Evolutionary conservation across 345 rosid genomes (phyloP), one percentile per base, ranked within the genome.

Genomic region (Hibiscus tridactylites): DNA sequence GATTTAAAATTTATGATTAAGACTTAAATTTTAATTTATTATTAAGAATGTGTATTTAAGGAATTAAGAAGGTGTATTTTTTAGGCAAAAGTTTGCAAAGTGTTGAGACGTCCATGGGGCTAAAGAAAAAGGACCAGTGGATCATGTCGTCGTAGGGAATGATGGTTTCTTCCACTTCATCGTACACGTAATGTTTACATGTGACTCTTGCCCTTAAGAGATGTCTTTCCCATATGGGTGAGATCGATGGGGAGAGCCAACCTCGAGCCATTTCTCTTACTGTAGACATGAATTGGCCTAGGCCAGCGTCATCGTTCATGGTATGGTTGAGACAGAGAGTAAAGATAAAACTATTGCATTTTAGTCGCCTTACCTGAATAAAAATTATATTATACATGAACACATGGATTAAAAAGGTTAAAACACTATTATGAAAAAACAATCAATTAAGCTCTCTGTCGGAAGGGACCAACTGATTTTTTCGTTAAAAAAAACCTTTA

Each of bases 111-210:
- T 88, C 85, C 0, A 28, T 24, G 0, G 77, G 17, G 1, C 87
- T 85, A 17, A 88, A 81, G 69, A 85, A 85, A 82, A 88, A 88
- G 24, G 89, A 85, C 15, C 83, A 83, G 15, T 65, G 81, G 26
- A 65, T 76, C 75, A 84, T 77, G 71, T 68, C 70, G 9, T 75
- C 75, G 16, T 49, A 60, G 0, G 71, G 69, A 46, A 79, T 70
- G 65, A 74, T 63, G 6, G 75, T 33, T 65, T 74, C 73, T 6
- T 72, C 70, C 1, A 82, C 75, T 10, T 66, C 71, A 3, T 82
- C 90, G 35, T 82, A 88, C 71, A 82, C 90, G 2, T 49, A 77
- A 74, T 85, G 91, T 17, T 35, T 63, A 66, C 76, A 76, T 0
- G 91, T 84, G 50, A 84, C 73, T 5, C 75, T 73, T 5, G 85